These are phyloP conservation scores for Fusarium falciforme DNA, from an alignment of 2,329 filamentous ascomycete species.

Conservation along the genomic window DNA sequence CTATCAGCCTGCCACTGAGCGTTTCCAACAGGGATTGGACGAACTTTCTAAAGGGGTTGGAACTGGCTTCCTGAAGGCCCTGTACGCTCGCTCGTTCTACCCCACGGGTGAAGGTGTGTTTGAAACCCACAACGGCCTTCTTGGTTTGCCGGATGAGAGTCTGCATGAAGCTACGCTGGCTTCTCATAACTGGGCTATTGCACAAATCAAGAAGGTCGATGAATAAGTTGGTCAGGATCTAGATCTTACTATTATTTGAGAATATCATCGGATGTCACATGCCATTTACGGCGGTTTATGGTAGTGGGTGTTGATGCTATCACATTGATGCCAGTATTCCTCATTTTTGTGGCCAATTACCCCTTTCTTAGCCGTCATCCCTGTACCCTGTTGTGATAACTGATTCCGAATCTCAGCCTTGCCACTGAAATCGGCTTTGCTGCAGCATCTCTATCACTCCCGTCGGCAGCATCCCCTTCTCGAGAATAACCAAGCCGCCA, in stretches of 20 bases:
- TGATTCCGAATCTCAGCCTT: rapidly evolving
- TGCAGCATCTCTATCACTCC: neutral
- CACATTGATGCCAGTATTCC: neutral
- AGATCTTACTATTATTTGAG: neutral
- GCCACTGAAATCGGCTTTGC: neutral
- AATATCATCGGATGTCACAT: no score
- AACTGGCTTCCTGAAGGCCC: neutral
- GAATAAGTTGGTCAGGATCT: neutral
- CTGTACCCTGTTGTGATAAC: neutral
- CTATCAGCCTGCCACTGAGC: neutral
- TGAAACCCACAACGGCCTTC: neutral
- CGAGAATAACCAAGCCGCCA: neutral
- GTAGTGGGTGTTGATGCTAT: neutral
- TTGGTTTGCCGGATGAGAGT: neutral
- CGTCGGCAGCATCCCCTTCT: neutral
- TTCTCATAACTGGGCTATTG: neutral
- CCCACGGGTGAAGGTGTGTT: neutral
- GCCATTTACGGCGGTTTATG: neutral
- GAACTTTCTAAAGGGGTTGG: neutral
- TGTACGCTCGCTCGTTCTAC: neutral
- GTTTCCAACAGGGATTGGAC: neutral
- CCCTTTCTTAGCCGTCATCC: neutral
- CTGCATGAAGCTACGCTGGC: neutral
- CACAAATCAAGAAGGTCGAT: neutral
- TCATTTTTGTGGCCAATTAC: neutral